Evolutionary conservation across 306 rosid genomes (phyloP).

Genomic region (Rubus parviflorus): DNA sequence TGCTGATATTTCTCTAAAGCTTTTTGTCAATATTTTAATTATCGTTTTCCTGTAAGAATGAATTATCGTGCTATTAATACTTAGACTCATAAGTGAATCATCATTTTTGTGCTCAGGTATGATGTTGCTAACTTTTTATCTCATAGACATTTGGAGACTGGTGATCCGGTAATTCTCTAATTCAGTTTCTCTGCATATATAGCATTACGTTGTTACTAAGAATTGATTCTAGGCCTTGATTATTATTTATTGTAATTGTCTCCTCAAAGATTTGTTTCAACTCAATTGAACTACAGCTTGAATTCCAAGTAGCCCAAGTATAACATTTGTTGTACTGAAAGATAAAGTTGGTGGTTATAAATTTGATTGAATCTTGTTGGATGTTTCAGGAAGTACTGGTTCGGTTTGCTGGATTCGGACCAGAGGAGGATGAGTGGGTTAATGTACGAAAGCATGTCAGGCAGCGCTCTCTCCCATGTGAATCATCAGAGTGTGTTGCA

Average conservation of each 20-base stretch:
- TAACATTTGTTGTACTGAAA: background rate
- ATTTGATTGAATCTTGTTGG: constrained; percentile 20
- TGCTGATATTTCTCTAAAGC: constrained; percentile 16
- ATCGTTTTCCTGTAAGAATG: background rate
- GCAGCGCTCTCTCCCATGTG: constrained; percentile 96
- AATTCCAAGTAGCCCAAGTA: background rate
- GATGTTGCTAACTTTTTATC: constrained; percentile 84
- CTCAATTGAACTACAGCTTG: background rate
- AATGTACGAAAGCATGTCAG: constrained; percentile 78
- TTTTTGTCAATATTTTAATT: background rate
- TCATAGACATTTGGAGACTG: constrained; percentile 78
- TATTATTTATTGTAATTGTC: background rate
- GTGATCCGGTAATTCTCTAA: constrained; percentile 76
- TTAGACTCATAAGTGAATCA: background rate
- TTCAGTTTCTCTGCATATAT: constrained; percentile 11
- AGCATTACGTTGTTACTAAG: background rate
- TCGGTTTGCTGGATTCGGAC: constrained; percentile 91
- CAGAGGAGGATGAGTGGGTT: constrained; percentile 98
- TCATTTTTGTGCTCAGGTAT: constrained; percentile 55
- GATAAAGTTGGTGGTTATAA: background rate
- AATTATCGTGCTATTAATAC: background rate
- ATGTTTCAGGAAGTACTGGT: constrained; percentile 82
- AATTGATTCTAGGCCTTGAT: background rate
- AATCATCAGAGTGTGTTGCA: constrained; percentile 96
- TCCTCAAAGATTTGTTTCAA: background rate